phyloP scores from a whole-genome alignment of 179 eudicot genomes.

The Corrigiola litoralis region DNA sequence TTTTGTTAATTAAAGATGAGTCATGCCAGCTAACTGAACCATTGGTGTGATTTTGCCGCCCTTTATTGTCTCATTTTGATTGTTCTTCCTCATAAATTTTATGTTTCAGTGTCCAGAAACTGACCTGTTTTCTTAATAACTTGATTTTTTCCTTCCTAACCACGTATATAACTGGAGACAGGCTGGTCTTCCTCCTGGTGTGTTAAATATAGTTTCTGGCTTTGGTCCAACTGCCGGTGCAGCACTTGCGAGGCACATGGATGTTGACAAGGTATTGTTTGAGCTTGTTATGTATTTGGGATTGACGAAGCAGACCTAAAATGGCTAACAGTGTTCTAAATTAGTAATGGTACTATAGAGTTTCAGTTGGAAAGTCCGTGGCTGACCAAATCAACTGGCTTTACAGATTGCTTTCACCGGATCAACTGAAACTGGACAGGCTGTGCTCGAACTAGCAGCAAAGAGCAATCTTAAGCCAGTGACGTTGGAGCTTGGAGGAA shows the following conservation, averaged over 20 bases:
- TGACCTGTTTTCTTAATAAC: background rate
- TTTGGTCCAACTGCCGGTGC: conserved; percentile 83
- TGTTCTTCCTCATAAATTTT: background rate
- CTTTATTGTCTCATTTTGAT: too few relatives aligned
- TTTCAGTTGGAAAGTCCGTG: background rate
- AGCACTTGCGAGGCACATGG: conserved; percentile 80
- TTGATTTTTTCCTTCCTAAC: background rate
- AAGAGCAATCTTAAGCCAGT: conserved; percentile 59
- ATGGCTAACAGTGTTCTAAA: background rate
- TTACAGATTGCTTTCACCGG: conserved; percentile 85
- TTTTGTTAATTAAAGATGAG: too few relatives aligned
- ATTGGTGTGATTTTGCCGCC: too few relatives aligned
- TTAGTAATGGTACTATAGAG: too few relatives aligned
- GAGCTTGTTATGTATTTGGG: background rate
- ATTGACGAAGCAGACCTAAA: background rate
- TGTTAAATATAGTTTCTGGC: conserved; percentile 64
- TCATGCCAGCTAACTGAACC: too few relatives aligned
- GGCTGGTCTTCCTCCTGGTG: conserved; percentile 91
- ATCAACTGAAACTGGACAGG: conserved; percentile 70
- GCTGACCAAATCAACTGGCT: background rate
- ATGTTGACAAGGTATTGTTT: conserved; percentile 62
- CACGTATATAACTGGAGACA: conserved; percentile 7
- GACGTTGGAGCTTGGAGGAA: conserved; percentile 67
- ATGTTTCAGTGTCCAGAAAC: background rate
- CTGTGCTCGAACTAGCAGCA: conserved; percentile 61